These are phyloP conservation scores for Exutisphaerella laricina DNA, from an alignment of 2,329 filamentous ascomycete species.

Conservation along the genomic window DNA sequence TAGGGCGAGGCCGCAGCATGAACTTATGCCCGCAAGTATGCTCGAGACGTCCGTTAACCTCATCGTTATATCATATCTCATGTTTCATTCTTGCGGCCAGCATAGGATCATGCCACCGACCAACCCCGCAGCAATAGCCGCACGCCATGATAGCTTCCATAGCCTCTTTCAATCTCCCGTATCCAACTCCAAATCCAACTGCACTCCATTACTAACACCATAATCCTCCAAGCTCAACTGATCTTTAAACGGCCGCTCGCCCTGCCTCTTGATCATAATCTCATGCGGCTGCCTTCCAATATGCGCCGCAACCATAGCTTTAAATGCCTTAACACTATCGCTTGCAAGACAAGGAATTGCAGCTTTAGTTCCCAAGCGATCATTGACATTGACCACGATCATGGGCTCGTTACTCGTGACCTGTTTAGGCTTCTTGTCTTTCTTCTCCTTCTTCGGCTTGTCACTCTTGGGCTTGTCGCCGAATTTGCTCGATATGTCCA, in stretches of 20 bases:
- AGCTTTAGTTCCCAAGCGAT: slow-evolving; percentile 92
- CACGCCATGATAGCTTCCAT: too few relatives aligned
- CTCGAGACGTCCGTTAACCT: too few relatives aligned
- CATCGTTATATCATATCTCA: too few relatives aligned
- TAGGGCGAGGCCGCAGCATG: too few relatives aligned
- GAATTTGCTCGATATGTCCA: slow-evolving; percentile 8
- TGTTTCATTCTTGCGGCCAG: too few relatives aligned
- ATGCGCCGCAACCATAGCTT: slow-evolving; percentile 81
- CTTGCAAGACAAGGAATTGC: slow-evolving; percentile 82
- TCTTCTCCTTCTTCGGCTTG: slow-evolving; percentile 26
- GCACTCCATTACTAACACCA: slow-evolving; percentile 84
- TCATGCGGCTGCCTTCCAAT: slow-evolving; percentile 87
- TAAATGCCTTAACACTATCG: slow-evolving; percentile 80
- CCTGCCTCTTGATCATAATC: slow-evolving; percentile 86
- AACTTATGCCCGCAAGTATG: too few relatives aligned
- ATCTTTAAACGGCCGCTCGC: slow-evolving; percentile 91
- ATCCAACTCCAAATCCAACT: slow-evolving; percentile 45
- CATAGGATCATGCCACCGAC: too few relatives aligned
- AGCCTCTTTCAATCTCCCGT: slow-evolving; percentile 35
- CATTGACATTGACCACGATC: slow-evolving; percentile 92
- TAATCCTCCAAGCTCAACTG: slow-evolving; percentile 83
- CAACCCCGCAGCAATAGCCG: too few relatives aligned
- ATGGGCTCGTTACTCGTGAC: slow-evolving; percentile 61
- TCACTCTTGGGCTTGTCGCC: neutral
- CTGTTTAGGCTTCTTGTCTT: slow-evolving; percentile 22